Evolutionary conservation across 306 rosid species (phyloP), one percentile per base, ranked within the genome.

Genomic region (Cicer pinnatifidum): DNA sequence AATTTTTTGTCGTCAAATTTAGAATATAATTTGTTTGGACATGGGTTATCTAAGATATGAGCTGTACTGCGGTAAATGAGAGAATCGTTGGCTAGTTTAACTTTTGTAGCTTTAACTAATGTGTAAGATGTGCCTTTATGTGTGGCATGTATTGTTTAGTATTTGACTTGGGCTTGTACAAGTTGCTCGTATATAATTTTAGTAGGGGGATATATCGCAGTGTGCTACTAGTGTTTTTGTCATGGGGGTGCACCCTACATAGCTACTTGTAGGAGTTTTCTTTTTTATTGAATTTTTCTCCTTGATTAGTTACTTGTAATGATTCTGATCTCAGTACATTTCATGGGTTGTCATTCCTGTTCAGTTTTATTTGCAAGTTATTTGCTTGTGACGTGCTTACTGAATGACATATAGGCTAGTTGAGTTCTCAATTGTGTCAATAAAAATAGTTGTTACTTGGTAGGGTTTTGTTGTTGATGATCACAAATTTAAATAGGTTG

Each of bases 401-500:
- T 35, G 56, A 44, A 33, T 41, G 17, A 15, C 15, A 4, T 17
- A 7, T 11, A 20, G 64, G 15, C 64, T 54, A 54, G 61, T 54
- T 54, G 20, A 19, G 3, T 6, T 33, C 9, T 41, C 10, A 16
- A 16, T 3, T 56, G 13, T 44, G 35, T 62, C 7, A 10, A 69
- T 58, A 6, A 66, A 10, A 68, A 12, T 51, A 11, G 53, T 57
- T 13, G 69, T 51, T 60, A 46, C 48, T 43, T 67, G 59, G 48
- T 17, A 12, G 54, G 61, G 17, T 76, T 71, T 11, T 58, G 20
- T 43, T 35, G 40, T 13, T 17, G 46, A 40, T 13, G 51, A 5
- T 15, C 9, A 28, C 11, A 44, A 20, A 20, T 48, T 70, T 56
- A 9, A 69, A 19, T 75, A 1, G 28, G 23, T 56, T 56, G 70